phyloP scores from a whole-genome alignment of 1,284 basidiomycete species.

The Golubevia sp. region DNA sequence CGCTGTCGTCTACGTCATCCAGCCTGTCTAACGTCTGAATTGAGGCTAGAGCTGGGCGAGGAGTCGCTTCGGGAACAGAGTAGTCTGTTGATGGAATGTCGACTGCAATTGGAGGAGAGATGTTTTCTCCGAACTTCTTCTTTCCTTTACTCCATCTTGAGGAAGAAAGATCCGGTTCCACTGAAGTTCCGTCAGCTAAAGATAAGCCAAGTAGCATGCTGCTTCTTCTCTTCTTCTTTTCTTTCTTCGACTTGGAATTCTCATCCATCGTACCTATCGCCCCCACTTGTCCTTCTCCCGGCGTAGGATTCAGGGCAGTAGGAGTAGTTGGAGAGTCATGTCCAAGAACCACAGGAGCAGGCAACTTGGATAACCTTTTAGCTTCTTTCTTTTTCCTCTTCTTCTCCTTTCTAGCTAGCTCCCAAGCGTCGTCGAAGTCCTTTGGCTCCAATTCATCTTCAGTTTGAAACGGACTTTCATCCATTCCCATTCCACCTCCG shows the following conservation, averaged over 20 bases:
- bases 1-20: slow-evolving; percentile 38
- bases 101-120: slow-evolving; percentile 1
- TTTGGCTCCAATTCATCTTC: too few species aligned
- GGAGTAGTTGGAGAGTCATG: too few species aligned
- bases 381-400: neutral
- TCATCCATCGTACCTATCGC: too few species aligned
- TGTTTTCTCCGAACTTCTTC: slow-evolving; percentile 17
- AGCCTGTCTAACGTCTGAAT: neutral
- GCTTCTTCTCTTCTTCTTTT: neutral
- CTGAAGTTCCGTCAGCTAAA: too few species aligned
- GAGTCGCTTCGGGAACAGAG: slow-evolving; percentile 4
- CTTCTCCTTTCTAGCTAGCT: neutral
- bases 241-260: neutral
- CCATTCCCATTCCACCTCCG: neutral
- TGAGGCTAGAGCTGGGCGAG: neutral
- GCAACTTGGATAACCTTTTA: neutral
- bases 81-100: neutral
- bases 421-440: too few species aligned
- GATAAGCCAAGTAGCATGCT: neutral
- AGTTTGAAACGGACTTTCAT: too few species aligned
- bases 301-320: too few species aligned
- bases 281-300: too few species aligned
- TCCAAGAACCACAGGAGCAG: too few species aligned
- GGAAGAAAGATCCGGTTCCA: slow-evolving; percentile 10
- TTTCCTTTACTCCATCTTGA: slow-evolving; percentile 27